phyloP scores from a whole-genome alignment of 805 yeast genomes.

The Maudiozyma serrabonitensis region DNA sequence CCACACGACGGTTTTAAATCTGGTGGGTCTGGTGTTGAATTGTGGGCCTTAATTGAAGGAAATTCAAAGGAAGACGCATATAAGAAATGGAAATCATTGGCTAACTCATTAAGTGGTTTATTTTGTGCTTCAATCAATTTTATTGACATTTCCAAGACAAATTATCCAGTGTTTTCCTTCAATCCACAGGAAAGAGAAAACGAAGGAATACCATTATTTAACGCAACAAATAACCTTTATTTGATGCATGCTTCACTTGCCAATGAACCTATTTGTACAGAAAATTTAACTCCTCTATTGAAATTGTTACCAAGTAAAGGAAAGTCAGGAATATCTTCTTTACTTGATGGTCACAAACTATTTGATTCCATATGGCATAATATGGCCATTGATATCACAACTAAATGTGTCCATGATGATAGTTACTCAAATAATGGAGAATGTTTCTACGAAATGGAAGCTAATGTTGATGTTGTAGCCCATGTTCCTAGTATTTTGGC shows the following conservation, averaged over 20 bases:
- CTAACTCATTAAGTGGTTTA: constrained; percentile 74
- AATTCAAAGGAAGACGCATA: constrained; percentile 43
- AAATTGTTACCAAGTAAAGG: constrained; percentile 89
- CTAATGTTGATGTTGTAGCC: constrained; percentile 60
- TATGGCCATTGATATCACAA: constrained; percentile 73
- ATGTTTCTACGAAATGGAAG: constrained; percentile 50
- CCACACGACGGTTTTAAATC: constrained; percentile 62
- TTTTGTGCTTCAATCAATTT: constrained; percentile 93
- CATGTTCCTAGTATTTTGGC: constrained; percentile 62
- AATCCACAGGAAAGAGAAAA: constrained; percentile 13
- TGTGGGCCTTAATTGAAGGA: constrained; percentile 81
- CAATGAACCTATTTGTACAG: constrained; percentile 93
- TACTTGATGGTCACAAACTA: constrained; percentile 81
- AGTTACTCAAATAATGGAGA: constrained; percentile 1
- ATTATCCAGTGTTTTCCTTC: constrained; percentile 44
- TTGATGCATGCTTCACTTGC: constrained; percentile 81
- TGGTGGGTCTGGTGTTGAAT: constrained; percentile 94
- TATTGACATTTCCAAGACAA: constrained; percentile 69
- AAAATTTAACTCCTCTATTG: constrained; percentile 87
- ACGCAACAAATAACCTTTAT: constrained; percentile 34
- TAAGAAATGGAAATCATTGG: constrained; percentile 58
- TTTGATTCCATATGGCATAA: constrained; percentile 93
- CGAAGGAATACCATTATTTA: constrained; percentile 21
- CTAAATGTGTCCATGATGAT: constrained; percentile 36
- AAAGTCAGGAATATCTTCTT: constrained; percentile 73